Base-by-base conservation (phyloP, 805 yeast genomes). In the Ogataea parapolymorpha region DNA sequence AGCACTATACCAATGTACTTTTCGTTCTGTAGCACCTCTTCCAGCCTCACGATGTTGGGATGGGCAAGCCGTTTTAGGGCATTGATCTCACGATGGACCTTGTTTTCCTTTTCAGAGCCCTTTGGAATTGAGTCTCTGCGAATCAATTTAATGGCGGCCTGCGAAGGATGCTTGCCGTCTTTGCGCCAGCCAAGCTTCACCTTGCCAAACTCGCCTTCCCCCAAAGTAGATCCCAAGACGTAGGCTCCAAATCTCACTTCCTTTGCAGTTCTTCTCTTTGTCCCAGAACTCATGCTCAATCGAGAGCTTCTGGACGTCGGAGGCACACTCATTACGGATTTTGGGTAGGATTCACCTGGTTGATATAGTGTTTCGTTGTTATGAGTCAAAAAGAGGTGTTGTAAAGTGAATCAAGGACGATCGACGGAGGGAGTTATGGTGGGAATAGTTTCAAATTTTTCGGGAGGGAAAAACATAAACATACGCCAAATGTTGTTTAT, bases 151-250 rank as follows among this genome's bases (percentile, higher is more conserved):
- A 93, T 89, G 34, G 99, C 99, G 9, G 88, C 95, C 65, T 89
- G 95, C 27, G 83, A 75, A 3, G 88, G 83, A 44, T 79, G 77
- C 57, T 78, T 67, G 14, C 88, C 89, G 54, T 81, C 90, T 60
- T 85, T 86, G 45, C 95, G 74, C 97, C 97, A 91, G 11, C 97
- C 98, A 16, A 93, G 71, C 61, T 91, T 93, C 44, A 93, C 99
- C 63, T 93, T 91, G 44, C 99, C 99, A 63, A 93, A 93, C 60
- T 93, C 99, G 35, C 99, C 99, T 66, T 93, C 96, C 25, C 99
- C 99, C 11, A 93, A 68, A 0, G 99, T 91, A 11, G 95, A 82
- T 2, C 98, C 99, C 6, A 93, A 72, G 16, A 86, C 77, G 57
- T 90, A 93, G 11, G 86, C 80, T 18, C 99, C 99, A 60, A 93